These are phyloP conservation scores for Geosmithia morbida DNA, from an alignment of 2,329 filamentous ascomycete species.

Conservation along the genomic window DNA sequence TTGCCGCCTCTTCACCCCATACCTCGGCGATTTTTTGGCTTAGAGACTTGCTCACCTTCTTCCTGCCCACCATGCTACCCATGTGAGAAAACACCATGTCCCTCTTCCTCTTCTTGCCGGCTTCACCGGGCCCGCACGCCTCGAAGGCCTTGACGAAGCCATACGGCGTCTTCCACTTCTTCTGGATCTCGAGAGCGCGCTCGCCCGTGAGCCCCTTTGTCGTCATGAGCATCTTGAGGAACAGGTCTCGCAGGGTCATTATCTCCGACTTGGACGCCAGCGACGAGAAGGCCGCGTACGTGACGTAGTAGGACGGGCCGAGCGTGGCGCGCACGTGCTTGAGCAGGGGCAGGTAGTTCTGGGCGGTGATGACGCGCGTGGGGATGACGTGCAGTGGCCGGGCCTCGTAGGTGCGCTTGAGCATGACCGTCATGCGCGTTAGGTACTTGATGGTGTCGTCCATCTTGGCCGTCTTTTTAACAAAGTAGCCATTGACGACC, in stretches of 20 bases:
- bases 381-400: conserved; percentile 49
- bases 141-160: conserved; percentile 59
- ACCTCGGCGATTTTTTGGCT: conserved; percentile 59
- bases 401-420: conserved; percentile 50
- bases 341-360: conserved; percentile 52
- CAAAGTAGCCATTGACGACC: conserved; percentile 64
- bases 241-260: conserved; percentile 60
- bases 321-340: conserved; percentile 37
- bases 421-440: conserved; percentile 52
- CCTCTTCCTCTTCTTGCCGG: conserved; percentile 39
- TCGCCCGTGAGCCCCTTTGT: conserved; percentile 61
- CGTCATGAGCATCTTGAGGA: conserved; percentile 78
- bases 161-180: conserved; percentile 60
- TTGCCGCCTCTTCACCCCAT: conserved; percentile 37
- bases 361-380: conserved; percentile 43
- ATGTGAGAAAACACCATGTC: conserved; percentile 45
- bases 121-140: conserved; percentile 30
- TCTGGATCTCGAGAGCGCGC: conserved; percentile 67
- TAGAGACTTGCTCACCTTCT: conserved; percentile 50
- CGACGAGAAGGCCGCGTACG: conserved; percentile 56
- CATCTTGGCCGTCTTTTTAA: conserved; percentile 61
- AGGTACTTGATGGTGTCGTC: conserved; percentile 70
- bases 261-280: conserved; percentile 62
- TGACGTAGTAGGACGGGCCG: conserved; percentile 45
- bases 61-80: conserved; percentile 45